A percentile compares a stretch with the other conserved stretches of the same genome.
phyloP scores from a whole-genome alignment of 1,139 yeast genomes.

The Pichia sp. region DNA sequence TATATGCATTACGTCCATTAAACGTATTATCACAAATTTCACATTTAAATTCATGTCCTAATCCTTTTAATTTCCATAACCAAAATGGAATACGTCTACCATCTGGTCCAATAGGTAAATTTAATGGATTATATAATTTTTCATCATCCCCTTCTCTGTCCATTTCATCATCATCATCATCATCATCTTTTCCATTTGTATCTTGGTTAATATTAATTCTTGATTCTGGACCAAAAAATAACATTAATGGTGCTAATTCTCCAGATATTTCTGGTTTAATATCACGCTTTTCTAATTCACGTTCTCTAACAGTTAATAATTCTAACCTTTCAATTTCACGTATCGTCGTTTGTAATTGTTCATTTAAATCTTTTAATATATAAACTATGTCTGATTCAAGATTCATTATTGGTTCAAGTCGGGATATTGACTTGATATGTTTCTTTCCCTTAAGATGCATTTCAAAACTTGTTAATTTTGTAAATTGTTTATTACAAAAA shows the following conservation, averaged over 20 bases:
- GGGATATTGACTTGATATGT: slow-evolving; percentile 43
- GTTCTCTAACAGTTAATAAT: slow-evolving; percentile 71
- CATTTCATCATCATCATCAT: slow-evolving; percentile 19
- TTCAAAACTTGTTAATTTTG: slow-evolving; percentile 58
- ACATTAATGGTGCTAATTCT: slow-evolving; percentile 3
- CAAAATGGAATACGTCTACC: slow-evolving; percentile 92
- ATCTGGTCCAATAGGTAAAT: slow-evolving; percentile 78
- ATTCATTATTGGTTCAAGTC: slow-evolving; percentile 16
- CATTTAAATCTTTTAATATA: slow-evolving; percentile 34
- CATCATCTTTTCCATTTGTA: slow-evolving; percentile 22
- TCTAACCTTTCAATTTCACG: slow-evolving; percentile 59
- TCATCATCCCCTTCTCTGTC: slow-evolving; percentile 26
- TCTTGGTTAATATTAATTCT: slow-evolving; percentile 4
- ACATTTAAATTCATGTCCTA: slow-evolving; percentile 67
- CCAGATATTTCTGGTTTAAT: slow-evolving; percentile 29
- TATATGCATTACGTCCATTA: slow-evolving; percentile 68
- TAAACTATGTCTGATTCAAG: slow-evolving; percentile 35
- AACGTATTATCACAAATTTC: slow-evolving; percentile 85
- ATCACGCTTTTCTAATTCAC: slow-evolving; percentile 48
- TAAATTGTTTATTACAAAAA: slow-evolving; percentile 59
- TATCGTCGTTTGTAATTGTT: slow-evolving; percentile 44
- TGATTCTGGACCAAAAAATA: slow-evolving; percentile 17
- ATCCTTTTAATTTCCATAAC: slow-evolving; percentile 86
- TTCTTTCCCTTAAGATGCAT: slow-evolving; percentile 74
- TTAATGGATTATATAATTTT: slow-evolving; percentile 38